Percentiles rank a stretch among this genome's conserved stretches.
These are phyloP conservation scores for Botrytis cinerea DNA, from an alignment of 2,329 filamentous ascomycete species.

Conservation along the genomic window DNA sequence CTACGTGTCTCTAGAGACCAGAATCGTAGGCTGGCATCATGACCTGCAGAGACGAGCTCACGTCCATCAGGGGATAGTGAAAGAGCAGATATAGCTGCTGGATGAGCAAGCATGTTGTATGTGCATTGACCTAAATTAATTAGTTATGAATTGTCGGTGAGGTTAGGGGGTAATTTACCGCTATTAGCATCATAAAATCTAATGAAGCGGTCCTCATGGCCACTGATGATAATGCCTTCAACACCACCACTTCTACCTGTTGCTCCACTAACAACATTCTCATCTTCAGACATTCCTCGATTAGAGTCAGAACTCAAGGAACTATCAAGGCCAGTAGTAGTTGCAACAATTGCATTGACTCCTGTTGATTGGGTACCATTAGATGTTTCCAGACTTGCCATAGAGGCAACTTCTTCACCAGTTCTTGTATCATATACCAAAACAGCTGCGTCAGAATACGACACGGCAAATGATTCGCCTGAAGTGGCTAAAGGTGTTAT, in stretches of 20 bases:
- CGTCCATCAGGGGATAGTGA: constrained; percentile 90
- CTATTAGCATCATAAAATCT: constrained; percentile 98
- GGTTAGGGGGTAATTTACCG: constrained; percentile 62
- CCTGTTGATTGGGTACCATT: constrained; percentile 80
- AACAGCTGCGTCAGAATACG: constrained; percentile 86
- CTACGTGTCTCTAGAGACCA: constrained; percentile 95
- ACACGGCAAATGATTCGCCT: constrained; percentile 89
- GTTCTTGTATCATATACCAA: constrained; percentile 90
- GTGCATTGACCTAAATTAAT: constrained; percentile 85
- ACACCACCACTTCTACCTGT: constrained; percentile 78
- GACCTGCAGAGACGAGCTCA: constrained; percentile 92
- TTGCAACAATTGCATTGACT: constrained; percentile 89
- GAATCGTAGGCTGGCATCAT: constrained; percentile 93
- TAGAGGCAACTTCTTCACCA: constrained; percentile 81
- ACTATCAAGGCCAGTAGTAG: constrained; percentile 76
- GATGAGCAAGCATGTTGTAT: constrained; percentile 97
- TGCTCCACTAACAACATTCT: constrained; percentile 77
- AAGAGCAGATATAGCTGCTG: constrained; percentile 86
- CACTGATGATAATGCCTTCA: constrained; percentile 92
- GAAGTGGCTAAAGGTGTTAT: constrained; percentile 84
- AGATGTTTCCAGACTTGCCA: constrained; percentile 94
- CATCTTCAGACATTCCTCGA: constrained; percentile 64
- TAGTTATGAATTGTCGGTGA: background rate
- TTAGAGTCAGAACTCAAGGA: constrained; percentile 61
- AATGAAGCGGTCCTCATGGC: constrained; percentile 94